A percentile compares a stretch with the other conserved stretches of the same genome.
Evolutionary conservation across 495 filamentous ascomycete species (phyloP).

Genomic region (Xylaria palmicola): DNA sequence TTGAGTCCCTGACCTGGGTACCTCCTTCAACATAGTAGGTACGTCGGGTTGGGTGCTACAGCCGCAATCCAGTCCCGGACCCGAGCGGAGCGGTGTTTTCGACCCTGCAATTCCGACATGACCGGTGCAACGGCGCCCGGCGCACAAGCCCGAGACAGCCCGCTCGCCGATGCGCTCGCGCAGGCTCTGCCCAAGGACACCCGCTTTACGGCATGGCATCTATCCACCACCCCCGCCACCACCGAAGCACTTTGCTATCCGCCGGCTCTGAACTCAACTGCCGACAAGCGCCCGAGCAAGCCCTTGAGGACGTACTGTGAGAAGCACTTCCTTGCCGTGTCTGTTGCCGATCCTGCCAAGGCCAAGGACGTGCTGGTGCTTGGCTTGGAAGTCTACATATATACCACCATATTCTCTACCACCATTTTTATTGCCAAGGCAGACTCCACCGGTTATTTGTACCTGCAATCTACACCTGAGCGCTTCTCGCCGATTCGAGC

Average conservation of each 20-base stretch:
- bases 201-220: slow-evolving; percentile 75
- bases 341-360: slow-evolving; percentile 46
- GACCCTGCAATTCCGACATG: slow-evolving; percentile 15
- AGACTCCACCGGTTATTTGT: slow-evolving; percentile 87
- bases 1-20: too few relatives aligned
- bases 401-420: slow-evolving; percentile 72
- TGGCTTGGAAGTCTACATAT: slow-evolving; percentile 61
- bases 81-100: neutral
- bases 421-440: slow-evolving; percentile 96
- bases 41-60: neutral
- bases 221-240: slow-evolving; percentile 78
- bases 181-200: slow-evolving; percentile 67
- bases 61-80: neutral
- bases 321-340: slow-evolving; percentile 79
- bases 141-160: slow-evolving; percentile 11
- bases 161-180: slow-evolving; percentile 57
- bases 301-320: slow-evolving; percentile 72
- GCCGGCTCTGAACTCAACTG: slow-evolving; percentile 57
- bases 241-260: slow-evolving; percentile 76
- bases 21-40: too few relatives aligned
- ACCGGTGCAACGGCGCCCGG: slow-evolving; percentile 10
- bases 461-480: slow-evolving; percentile 58
- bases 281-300: slow-evolving; percentile 23
- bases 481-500: slow-evolving; percentile 70
- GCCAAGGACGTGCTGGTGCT: slow-evolving; percentile 41